Evolutionary conservation across 768 basidiomycete species (phyloP), one percentile per base, ranked within the genome.

Genomic region (Phanerochaete carnosa): DNA sequence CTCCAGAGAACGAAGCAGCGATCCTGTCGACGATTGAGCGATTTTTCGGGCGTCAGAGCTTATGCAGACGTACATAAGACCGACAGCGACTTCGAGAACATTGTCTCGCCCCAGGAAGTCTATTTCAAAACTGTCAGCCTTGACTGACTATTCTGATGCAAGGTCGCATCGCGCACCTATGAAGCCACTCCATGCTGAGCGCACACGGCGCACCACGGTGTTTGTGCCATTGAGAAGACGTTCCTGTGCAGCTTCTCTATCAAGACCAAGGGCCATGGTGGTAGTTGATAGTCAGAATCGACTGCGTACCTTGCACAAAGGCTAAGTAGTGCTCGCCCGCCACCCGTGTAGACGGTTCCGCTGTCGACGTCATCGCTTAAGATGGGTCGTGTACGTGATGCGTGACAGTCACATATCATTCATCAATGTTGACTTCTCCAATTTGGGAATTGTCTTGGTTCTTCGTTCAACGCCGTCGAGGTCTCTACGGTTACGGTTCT

Each of bases 81-180:
- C 79, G 46, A 80, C 71, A 13, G 79, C 77, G 35, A 81, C 77
- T 63, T 81, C 79, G 2, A 81, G 70, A 11, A 81, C 79, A 64
- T 76, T 79, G 55, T 81, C 79, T 9, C 79, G 55, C n/a, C 64
- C 59, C n/a, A 62, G 29, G 46, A 66, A 66, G 49, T 66, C 64
- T 65, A 50, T 9, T 23, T 22, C 8, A 33, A 7, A n/a, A 7
- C 19, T 22, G 16, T 22, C 28, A 43, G 23, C 11, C 5, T 43
- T n/a, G 6, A 12, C 29, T 32, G 29, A 3, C 35, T 8, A 6
- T 30, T 15, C 9, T 5, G 4, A 25, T 33, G 6, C 54, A 6
- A 61, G 39, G 39, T 9, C 39, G 19, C 25, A 30, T 43, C 52
- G 50, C 57, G 35, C 43, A 59, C 62, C 62, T 28, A 62, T 33